Conservation (phyloP, 2,329 filamentous ascomycete species). For the Westerdykella aurantiaca region DNA sequence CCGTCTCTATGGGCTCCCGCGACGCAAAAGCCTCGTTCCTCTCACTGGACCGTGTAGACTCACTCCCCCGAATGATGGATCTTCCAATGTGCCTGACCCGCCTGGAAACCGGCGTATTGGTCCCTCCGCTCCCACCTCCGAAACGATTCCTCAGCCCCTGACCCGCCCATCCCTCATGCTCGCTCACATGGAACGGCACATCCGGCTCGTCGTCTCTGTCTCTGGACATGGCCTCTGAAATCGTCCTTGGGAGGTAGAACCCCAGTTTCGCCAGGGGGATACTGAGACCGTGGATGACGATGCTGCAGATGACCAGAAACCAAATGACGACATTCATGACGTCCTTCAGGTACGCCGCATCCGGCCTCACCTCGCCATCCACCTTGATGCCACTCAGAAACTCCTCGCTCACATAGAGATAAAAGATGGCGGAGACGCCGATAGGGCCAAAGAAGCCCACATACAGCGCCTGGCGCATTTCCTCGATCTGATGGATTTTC, state of each 20-base stretch:
- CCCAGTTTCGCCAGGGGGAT: slow-evolving; percentile 68
- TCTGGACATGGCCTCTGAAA: slow-evolving; percentile 46
- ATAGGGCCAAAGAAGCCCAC: slow-evolving; percentile 93
- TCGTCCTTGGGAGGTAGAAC: slow-evolving; percentile 56
- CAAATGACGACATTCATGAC: slow-evolving; percentile 69
- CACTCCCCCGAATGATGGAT: slow-evolving; percentile 23
- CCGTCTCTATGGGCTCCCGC: too few relatives aligned
- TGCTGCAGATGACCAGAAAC: slow-evolving; percentile 78
- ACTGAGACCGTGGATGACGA: slow-evolving; percentile 77
- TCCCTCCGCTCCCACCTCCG: slow-evolving; percentile 12
- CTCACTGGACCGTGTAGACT: not conserved
- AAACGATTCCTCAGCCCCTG: slow-evolving; percentile 20
- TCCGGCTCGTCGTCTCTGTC: slow-evolving; percentile 17
- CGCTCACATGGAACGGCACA: slow-evolving; percentile 27
- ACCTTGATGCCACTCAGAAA: slow-evolving; percentile 59
- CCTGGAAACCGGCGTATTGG: slow-evolving; percentile 12
- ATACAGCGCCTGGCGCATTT: slow-evolving; percentile 69
- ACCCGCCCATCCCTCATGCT: slow-evolving; percentile 10
- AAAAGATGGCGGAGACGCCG: slow-evolving; percentile 85
- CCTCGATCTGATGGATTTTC: slow-evolving; percentile 72
- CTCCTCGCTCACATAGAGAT: slow-evolving; percentile 74
- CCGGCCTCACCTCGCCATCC: slow-evolving; percentile 56
- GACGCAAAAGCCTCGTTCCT: too few relatives aligned
- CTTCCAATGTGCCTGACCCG: slow-evolving; percentile 33
- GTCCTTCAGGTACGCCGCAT: slow-evolving; percentile 62